Percentiles rank a stretch among this genome's conserved stretches.
phyloP scores from a whole-genome alignment of 1,284 basidiomycete species.

The Farysia itapuensis region DNA sequence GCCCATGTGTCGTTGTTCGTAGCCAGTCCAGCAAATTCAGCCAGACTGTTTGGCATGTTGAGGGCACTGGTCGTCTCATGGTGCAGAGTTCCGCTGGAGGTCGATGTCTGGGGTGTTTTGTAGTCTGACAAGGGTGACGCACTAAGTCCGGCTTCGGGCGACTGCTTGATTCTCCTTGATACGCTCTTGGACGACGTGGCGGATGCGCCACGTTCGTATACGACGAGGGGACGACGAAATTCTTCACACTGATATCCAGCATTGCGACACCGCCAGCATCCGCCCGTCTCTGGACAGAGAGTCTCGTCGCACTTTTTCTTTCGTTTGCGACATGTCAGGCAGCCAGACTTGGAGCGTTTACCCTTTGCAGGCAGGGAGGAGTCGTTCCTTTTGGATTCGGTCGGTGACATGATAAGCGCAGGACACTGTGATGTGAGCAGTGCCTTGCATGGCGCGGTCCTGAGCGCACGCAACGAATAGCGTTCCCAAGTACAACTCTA shows the following conservation, averaged over 20 bases:
- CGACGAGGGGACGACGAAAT: conserved; percentile 14
- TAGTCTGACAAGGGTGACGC: too few relatives aligned
- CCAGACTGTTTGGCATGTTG: conserved; percentile 23
- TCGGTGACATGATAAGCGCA: too few relatives aligned
- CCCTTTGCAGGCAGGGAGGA: too few relatives aligned
- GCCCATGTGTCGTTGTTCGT: conserved; percentile 19
- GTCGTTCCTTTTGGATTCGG: too few relatives aligned
- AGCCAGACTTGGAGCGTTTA: conserved; percentile 26
- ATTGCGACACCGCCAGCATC: conserved; percentile 35
- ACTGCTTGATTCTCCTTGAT: conserved; percentile 8
- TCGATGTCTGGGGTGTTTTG: too few relatives aligned
- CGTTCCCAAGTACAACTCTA: too few relatives aligned
- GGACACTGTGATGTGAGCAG: too few relatives aligned
- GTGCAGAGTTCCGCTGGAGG: too few relatives aligned
- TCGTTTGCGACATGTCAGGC: conserved; percentile 29
- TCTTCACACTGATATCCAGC: conserved; percentile 35
- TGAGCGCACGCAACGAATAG: too few relatives aligned
- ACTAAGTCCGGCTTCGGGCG: too few relatives aligned
- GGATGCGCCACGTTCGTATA: conserved; percentile 13
- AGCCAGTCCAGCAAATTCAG: conserved; percentile 21
- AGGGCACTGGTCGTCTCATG: too few relatives aligned
- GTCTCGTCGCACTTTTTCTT: conserved; percentile 39
- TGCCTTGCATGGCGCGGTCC: too few relatives aligned
- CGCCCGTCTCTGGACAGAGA: conserved; percentile 26
- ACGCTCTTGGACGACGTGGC: conserved; percentile 2